phyloP scores from a whole-genome alignment of 179 eudicot species.

The Spergularia azorica region DNA sequence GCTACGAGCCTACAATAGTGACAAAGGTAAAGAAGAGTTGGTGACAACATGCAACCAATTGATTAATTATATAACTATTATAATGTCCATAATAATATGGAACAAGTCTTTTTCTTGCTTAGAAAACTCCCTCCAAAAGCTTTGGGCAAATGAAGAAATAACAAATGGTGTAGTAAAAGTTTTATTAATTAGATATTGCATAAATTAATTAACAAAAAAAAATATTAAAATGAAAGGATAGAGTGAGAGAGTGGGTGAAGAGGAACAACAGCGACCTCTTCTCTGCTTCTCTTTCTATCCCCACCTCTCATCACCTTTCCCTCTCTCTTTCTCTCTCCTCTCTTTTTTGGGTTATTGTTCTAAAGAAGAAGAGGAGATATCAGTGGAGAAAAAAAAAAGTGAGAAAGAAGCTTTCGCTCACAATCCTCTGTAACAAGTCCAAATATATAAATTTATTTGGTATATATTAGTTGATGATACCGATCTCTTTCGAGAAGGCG shows the following conservation, averaged over 20 bases:
- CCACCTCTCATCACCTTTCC: background rate
- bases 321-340: conserved; percentile 11
- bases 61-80: conserved; percentile 8
- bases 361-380: conserved; percentile 16
- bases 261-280: conserved; percentile 56
- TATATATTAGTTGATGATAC: conserved; percentile 25
- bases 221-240: conserved; percentile 12
- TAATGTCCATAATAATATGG: background rate
- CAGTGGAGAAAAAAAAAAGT: background rate
- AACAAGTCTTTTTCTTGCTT: conserved; percentile 20
- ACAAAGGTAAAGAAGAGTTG: background rate
- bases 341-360: background rate
- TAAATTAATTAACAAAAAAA: conserved; percentile 16
- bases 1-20: background rate
- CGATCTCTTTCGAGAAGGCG: conserved; percentile 60
- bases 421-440: conserved; percentile 10
- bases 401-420: background rate
- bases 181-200: background rate
- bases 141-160: conserved; percentile 18
- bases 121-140: conserved; percentile 26
- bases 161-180: background rate
- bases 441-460: conserved; percentile 15
- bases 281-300: conserved; percentile 26
- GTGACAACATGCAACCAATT: conserved; percentile 13
- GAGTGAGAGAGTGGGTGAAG: conserved; percentile 49